Percentiles rank a stretch among this genome's conserved stretches.
Conservation (phyloP, 202 grass and related monocot species). For the Schoenoplectus triqueter region DNA sequence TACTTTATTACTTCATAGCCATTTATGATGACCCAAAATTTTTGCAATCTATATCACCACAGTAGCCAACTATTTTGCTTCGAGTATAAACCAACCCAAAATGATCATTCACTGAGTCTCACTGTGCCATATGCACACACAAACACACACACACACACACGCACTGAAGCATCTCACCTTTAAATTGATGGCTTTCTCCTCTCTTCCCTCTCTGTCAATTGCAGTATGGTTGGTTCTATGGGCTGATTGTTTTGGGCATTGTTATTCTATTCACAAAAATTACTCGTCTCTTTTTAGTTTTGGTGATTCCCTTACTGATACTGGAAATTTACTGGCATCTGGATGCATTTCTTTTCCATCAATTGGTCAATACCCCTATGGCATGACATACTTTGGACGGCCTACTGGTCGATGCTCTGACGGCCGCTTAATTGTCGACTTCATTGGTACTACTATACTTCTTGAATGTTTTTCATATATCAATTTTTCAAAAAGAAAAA, state of each 20-base stretch:
- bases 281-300: constrained; percentile 90
- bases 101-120: constrained; percentile 15
- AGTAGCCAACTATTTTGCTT: constrained; percentile 29
- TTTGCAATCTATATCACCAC: not conserved
- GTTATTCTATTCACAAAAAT: constrained; percentile 45
- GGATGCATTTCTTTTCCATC: constrained; percentile 54
- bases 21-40: constrained; percentile 35
- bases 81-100: constrained; percentile 24
- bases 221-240: constrained; percentile 15
- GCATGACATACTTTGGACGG: constrained; percentile 83
- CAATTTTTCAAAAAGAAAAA: too few relatives aligned
- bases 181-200: constrained; percentile 32
- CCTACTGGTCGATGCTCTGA: constrained; percentile 86
- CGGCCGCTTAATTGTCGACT: constrained; percentile 85
- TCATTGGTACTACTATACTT: constrained; percentile 52
- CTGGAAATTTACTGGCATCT: constrained; percentile 67
- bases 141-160: not conserved
- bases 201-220: constrained; percentile 14
- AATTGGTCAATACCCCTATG: constrained; percentile 70
- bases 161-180: not conserved
- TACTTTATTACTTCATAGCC: not conserved
- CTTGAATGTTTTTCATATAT: not conserved
- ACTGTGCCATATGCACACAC: not conserved
- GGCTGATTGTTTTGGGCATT: constrained; percentile 27
- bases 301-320: constrained; percentile 86